A percentile compares a stretch with the other conserved stretches of the same genome.
Evolutionary conservation across 1,284 basidiomycete genomes (phyloP).

Genomic region (Apiotrichum domesticum): DNA sequence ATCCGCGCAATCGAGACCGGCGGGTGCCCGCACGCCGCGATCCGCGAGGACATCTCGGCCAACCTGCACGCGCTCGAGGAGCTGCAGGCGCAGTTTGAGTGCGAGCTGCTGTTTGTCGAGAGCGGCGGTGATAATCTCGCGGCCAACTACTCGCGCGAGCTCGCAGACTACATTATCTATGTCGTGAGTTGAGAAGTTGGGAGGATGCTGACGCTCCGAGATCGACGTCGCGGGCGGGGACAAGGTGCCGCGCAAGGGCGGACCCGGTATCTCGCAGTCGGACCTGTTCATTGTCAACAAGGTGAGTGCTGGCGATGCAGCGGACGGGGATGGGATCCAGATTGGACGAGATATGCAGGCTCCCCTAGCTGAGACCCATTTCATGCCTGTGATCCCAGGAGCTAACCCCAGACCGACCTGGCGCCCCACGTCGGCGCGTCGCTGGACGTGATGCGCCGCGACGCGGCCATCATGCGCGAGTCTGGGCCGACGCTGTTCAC

Average conservation of each 20-base stretch:
- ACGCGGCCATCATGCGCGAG: constrained; percentile 88
- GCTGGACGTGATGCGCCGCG: constrained; percentile 88
- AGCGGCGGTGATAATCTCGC: constrained; percentile 92
- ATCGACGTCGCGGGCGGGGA: constrained; percentile 76
- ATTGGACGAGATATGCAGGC: no score
- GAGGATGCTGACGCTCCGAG: constrained; percentile 17
- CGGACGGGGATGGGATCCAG: no score
- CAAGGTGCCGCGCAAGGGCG: constrained; percentile 96
- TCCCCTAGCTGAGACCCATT: no score
- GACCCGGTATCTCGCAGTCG: constrained; percentile 85
- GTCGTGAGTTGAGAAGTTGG: constrained; percentile 55
- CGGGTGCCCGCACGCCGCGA: constrained; percentile 91
- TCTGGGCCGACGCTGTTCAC: constrained; percentile 90
- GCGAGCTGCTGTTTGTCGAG: constrained; percentile 85
- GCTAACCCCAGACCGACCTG: constrained; percentile 66
- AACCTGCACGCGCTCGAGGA: constrained; percentile 93
- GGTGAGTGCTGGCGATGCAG: constrained; percentile 48
- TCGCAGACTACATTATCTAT: constrained; percentile 97
- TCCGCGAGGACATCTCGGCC: constrained; percentile 94
- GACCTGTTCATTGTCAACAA: constrained; percentile 95
- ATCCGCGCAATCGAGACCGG: constrained; percentile 96
- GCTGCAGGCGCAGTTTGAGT: constrained; percentile 81
- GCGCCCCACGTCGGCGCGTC: constrained; percentile 90
- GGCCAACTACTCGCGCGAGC: constrained; percentile 92
- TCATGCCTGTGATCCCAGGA: no score